Conservation (phyloP, 1,284 basidiomycete species). For the Stygiomarasmius scandens region DNA sequence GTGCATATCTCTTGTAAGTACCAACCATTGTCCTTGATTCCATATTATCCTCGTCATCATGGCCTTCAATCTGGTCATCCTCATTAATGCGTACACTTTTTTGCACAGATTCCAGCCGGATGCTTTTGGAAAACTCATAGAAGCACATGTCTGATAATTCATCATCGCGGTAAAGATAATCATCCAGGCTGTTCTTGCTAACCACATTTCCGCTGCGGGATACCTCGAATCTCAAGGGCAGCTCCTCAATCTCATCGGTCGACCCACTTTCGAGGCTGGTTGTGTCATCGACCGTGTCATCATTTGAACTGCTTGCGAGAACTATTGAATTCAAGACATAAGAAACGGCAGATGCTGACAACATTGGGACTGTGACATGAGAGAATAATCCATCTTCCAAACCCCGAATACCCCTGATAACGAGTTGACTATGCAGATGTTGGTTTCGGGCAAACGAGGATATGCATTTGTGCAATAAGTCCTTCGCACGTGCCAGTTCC, state of each 20-base stretch:
- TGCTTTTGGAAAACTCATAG: slow-evolving; percentile 9
- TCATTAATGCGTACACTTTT: no score
- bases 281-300: no score
- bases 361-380: slow-evolving; percentile 5
- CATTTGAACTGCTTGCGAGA: no score
- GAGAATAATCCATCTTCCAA: slow-evolving; percentile 10
- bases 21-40: not conserved
- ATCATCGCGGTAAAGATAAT: slow-evolving; percentile 6
- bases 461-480: slow-evolving; percentile 24
- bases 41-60: not conserved
- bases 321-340: not conserved
- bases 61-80: not conserved
- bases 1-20: not conserved
- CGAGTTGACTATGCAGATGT: slow-evolving; percentile 28
- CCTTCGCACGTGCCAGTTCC: slow-evolving; percentile 13
- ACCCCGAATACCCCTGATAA: slow-evolving; percentile 22
- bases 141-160: not conserved
- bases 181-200: not conserved
- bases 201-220: not conserved
- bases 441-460: slow-evolving; percentile 22
- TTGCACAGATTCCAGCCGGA: not conserved
- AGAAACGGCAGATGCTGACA: slow-evolving; percentile 2
- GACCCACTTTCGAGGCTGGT: no score
- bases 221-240: not conserved
- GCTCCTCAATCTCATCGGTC: not conserved